These are phyloP conservation scores for Porpolomopsis calyptriformis DNA, from an alignment of 768 basidiomycete genomes.

Conservation along the genomic window DNA sequence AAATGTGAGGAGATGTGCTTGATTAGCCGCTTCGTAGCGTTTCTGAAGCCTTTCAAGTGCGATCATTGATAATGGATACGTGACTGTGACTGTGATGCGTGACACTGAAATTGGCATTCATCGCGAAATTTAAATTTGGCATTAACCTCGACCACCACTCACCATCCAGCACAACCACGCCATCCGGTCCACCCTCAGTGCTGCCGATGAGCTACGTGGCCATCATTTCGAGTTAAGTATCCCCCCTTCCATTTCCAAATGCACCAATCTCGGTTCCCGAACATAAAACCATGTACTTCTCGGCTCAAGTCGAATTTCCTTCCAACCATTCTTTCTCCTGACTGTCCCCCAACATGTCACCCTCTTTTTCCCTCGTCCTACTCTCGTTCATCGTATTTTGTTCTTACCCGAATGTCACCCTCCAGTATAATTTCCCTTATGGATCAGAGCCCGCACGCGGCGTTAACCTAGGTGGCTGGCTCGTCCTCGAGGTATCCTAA, in stretches of 20 bases:
- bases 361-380: conserved; percentile 10
- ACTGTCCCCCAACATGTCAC: neutral
- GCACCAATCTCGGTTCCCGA: no score
- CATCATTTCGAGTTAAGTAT: no score
- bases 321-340: neutral
- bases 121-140: no score
- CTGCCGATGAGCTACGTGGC: no score
- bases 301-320: neutral
- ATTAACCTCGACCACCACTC: neutral
- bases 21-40: conserved; percentile 70
- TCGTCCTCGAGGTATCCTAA: conserved; percentile 33
- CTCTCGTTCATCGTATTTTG: conserved; percentile 12
- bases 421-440: conserved; percentile 57
- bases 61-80: conserved; percentile 30
- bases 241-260: no score
- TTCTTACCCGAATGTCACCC: conserved; percentile 20
- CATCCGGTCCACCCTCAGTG: no score
- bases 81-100: neutral
- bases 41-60: conserved; percentile 44
- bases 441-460: conserved; percentile 67
- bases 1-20: conserved; percentile 85
- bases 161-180: neutral
- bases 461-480: conserved; percentile 67
- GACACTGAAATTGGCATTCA: no score
- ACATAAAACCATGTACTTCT: no score